Base-by-base conservation (phyloP, 495 filamentous ascomycete genomes). In the Talaromyces stipitatus region DNA sequence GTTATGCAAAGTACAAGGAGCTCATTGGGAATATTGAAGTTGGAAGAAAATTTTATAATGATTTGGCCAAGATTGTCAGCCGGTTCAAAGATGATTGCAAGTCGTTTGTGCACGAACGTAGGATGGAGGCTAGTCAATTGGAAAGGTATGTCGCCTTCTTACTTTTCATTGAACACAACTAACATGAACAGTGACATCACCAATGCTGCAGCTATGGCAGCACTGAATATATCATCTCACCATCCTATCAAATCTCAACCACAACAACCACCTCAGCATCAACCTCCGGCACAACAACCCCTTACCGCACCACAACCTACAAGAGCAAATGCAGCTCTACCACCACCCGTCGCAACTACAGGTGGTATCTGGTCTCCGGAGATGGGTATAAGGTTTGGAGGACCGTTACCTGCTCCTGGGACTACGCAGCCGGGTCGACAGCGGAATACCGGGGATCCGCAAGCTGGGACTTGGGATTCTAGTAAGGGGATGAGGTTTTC, bases 41-140 rank as follows among this genome's bases (percentile, higher is more conserved):
- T 0, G 94, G 90, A 1, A 73, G 92, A 41, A 96, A 95, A 63
- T 98, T 98, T 67, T 98, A 97, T 73, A 97, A 98, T 65, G 92
- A 97, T 63, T 80, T 98, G 2, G 88, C 84, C 38, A 88, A 86
- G 68, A 91, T 96, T 43, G 84, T 96, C 1, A 83, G 77, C 9
- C 78, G 86, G 23, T 90, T 90, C 60, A 78, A 89, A 20, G 91
- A 95, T 58, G 89, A 88, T 32, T 85, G 80, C 30, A 85, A 86
- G 61, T 81, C 77, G 8, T 97, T 94, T 72, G 87, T 87, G 7
- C 87, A 91, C 24, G 81, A 87, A 62, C 77, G 94, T 56, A 81
- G 91, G 43, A 81, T 84, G 62, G 92, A 98, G 60, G 92, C 90
- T 0, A 82, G 83, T 27, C 81, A 84, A 55, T 67, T 96, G 16